Base-by-base conservation (phyloP, 176 grass and related monocot species). In the Oryza nivara region DNA sequence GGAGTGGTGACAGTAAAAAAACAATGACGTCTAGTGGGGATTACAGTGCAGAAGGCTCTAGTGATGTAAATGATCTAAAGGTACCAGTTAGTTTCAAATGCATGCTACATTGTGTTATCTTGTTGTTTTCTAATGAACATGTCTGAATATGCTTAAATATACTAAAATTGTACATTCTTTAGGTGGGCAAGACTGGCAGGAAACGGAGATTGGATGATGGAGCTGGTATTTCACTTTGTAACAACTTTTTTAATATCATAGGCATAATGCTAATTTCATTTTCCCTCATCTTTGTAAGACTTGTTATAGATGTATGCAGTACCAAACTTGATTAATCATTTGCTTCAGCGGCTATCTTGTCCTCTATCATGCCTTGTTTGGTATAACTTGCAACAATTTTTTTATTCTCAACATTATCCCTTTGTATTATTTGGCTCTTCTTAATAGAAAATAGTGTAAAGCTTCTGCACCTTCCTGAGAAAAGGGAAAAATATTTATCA, bases 41-140 rank as follows among this genome's bases (percentile, higher is more conserved):
- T 87, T 89, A 91, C 78, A 99, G 91, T 54, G 85, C 89, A 40
- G 93, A 99, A 72, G 96, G 89, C 30, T 96, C 93, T 10, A 88
- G 90, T 68, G 89, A 95, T 91, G 88, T 88, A 89, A 87, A 85
- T 49, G 86, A 94, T 72, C 70, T 85, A 58, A 91, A 85, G 76
- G 77, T 94, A 90, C 32, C 40, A 51, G 6, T 82, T 77, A 43
- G 19, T 72, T 7, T 73, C 76, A 6, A 6, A 17, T 68, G 20
- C 2, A 17, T 16, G 41, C 1, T 7, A 26, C 26, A 8, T 72
- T 73, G 43, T 26, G 28, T 67, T 90, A 69, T 71, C 13, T 84
- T 82, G 41, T 2, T 15, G 0, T 41, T 51, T 25, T 74, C 6
- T 15, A 25, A 67, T 36, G 46, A 75, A 84, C 25, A 10, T 32